phyloP scores from a whole-genome alignment of 352 stramenopile species.

The Globisporangium sylvaticum region DNA sequence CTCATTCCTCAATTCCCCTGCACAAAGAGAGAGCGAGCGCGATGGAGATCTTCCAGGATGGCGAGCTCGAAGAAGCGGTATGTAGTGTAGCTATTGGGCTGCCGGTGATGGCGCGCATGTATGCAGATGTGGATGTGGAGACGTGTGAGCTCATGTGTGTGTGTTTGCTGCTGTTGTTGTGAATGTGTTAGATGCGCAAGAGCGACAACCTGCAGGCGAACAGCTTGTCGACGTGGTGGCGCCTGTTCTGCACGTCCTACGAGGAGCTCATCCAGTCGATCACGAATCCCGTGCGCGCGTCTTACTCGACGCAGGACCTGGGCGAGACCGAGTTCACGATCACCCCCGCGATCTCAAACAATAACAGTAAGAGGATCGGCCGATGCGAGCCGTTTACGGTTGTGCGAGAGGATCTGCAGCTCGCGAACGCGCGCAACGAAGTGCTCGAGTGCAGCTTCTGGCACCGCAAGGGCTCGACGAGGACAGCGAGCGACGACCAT shows the following conservation, averaged over 20 bases:
- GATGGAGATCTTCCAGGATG: constrained; percentile 83
- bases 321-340: constrained; percentile 27
- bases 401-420: constrained; percentile 55
- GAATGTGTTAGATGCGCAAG: constrained; percentile 42
- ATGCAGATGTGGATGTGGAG: background rate
- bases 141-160: constrained; percentile 4
- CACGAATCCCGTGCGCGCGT: constrained; percentile 50
- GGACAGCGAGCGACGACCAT: background rate
- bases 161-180: background rate
- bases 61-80: constrained; percentile 75
- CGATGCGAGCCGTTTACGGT: constrained; percentile 8
- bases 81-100: background rate
- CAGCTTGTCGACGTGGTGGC: constrained; percentile 58
- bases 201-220: constrained; percentile 42
- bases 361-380: background rate
- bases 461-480: constrained; percentile 20
- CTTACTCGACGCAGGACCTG: constrained; percentile 55
- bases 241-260: constrained; percentile 69
- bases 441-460: constrained; percentile 73
- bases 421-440: constrained; percentile 47
- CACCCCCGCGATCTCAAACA: constrained; percentile 5
- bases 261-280: constrained; percentile 73
- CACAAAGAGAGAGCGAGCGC: background rate
- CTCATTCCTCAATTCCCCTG: background rate
- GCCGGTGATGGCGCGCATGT: background rate